These are phyloP conservation scores for Yarrowia phangngaensis DNA, from an alignment of 805 yeast species.

Conservation along the genomic window DNA sequence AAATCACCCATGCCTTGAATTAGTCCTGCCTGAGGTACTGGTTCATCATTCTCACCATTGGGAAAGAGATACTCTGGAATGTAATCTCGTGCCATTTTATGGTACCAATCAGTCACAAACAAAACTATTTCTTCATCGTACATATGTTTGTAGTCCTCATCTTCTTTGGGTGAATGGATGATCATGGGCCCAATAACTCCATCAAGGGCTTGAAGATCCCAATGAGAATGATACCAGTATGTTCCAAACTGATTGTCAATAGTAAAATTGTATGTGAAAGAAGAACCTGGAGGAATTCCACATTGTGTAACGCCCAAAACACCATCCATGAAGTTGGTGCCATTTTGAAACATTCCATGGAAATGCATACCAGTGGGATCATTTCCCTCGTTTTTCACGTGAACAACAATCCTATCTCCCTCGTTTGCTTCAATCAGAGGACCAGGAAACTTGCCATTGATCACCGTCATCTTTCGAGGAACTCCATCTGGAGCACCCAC, in stretches of 20 bases:
- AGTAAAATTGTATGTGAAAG: constrained; percentile 45
- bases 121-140: constrained; percentile 40
- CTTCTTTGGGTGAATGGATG: constrained; percentile 42
- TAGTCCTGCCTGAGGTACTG: constrained; percentile 43
- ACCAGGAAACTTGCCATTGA: constrained; percentile 51
- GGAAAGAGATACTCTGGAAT: constrained; percentile 43
- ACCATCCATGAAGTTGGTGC: constrained; percentile 51
- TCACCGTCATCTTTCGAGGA: constrained; percentile 38
- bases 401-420: constrained; percentile 41
- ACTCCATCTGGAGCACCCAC: constrained; percentile 33
- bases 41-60: constrained; percentile 42
- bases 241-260: constrained; percentile 47
- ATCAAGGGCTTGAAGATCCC: constrained; percentile 46
- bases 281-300: constrained; percentile 46
- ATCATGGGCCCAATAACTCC: constrained; percentile 50
- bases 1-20: constrained; percentile 44
- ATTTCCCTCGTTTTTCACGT: constrained; percentile 42
- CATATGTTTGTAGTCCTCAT: constrained; percentile 33
- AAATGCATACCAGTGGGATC: constrained; percentile 49
- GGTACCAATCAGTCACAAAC: constrained; percentile 45
- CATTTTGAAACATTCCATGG: constrained; percentile 50
- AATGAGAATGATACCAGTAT: constrained; percentile 56
- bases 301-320: constrained; percentile 51
- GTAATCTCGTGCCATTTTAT: constrained; percentile 39
- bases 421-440: constrained; percentile 46